Percentiles rank a stretch among this genome's conserved stretches.
Evolutionary conservation across 2,329 filamentous ascomycete species (phyloP).

Genomic region (Penicillium sp.): DNA sequence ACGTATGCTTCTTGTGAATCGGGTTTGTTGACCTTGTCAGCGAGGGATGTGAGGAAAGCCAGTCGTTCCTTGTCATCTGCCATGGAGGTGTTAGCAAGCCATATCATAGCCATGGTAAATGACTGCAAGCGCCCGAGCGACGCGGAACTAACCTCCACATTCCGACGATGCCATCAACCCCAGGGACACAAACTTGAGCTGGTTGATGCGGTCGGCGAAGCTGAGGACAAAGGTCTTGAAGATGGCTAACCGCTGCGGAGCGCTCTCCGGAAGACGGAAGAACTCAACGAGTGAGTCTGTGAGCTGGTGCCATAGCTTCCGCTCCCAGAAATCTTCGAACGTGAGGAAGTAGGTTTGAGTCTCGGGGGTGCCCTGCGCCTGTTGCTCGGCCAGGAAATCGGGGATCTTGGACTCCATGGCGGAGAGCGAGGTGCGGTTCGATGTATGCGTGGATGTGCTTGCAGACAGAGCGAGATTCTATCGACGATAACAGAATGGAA

Average conservation of each 20-base stretch:
- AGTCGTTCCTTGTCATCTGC: slow-evolving; percentile 82
- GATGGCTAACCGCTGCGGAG: slow-evolving; percentile 76
- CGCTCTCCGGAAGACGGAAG: slow-evolving; percentile 78
- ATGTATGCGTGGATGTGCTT: background rate
- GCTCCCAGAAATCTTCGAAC: slow-evolving; percentile 97
- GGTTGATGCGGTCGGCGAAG: slow-evolving; percentile 98
- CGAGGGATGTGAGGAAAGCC: slow-evolving; percentile 74
- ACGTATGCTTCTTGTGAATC: slow-evolving; percentile 94
- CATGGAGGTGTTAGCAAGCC: slow-evolving; percentile 10
- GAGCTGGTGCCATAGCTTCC: slow-evolving; percentile 98
- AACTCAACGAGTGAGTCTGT: slow-evolving; percentile 83
- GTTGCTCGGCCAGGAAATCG: slow-evolving; percentile 87
- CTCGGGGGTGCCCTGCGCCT: slow-evolving; percentile 80
- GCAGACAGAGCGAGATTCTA: slow-evolving; percentile 1
- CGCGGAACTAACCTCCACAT: slow-evolving; percentile 48
- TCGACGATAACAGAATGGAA: slow-evolving; percentile 3
- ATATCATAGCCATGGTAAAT: background rate
- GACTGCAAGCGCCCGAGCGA: background rate
- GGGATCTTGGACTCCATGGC: slow-evolving; percentile 79
- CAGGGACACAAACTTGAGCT: slow-evolving; percentile 90
- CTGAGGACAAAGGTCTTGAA: slow-evolving; percentile 93
- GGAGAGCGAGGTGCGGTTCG: slow-evolving; percentile 13
- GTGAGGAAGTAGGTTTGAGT: slow-evolving; percentile 81
- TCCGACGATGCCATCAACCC: slow-evolving; percentile 82
- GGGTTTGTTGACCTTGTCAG: slow-evolving; percentile 83